Percentiles rank a stretch among this genome's conserved stretches.
These are phyloP conservation scores for Oldenlandia corymbosa DNA, from an alignment of 257 asterid genomes.

Conservation along the genomic window DNA sequence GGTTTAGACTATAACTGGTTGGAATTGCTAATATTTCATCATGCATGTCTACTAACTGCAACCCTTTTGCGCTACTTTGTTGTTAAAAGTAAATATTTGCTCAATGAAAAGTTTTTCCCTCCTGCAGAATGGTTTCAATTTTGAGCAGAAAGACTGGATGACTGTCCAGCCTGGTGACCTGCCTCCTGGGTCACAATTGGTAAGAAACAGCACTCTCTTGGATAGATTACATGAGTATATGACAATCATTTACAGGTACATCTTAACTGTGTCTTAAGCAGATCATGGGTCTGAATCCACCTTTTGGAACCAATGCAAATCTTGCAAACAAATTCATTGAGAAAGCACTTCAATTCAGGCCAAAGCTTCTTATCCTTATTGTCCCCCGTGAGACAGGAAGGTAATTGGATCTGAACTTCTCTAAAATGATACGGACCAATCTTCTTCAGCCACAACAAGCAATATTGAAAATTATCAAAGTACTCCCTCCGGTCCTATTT, in stretches of 20 bases:
- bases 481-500: too few species aligned
- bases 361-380: constrained; percentile 82
- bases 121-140: constrained; percentile 67
- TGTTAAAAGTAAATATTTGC: background rate
- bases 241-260: constrained; percentile 11
- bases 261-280: constrained; percentile 22
- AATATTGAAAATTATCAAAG: too few species aligned
- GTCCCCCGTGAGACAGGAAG: constrained; percentile 66
- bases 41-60: too few species aligned
- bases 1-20: too few species aligned
- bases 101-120: constrained; percentile 11
- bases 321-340: constrained; percentile 71
- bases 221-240: constrained; percentile 11
- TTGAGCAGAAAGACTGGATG: constrained; percentile 89
- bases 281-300: constrained; percentile 98
- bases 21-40: background rate
- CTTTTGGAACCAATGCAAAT: constrained; percentile 68
- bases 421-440: background rate
- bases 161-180: constrained; percentile 46
- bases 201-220: constrained; percentile 31
- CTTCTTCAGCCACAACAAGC: too few species aligned
- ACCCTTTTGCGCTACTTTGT: too few species aligned
- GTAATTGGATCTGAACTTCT: constrained; percentile 26
- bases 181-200: constrained; percentile 71
- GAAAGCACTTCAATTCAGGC: constrained; percentile 85